Base-by-base conservation (phyloP, 2,329 filamentous ascomycete genomes). In the Cladosporium sp. region DNA sequence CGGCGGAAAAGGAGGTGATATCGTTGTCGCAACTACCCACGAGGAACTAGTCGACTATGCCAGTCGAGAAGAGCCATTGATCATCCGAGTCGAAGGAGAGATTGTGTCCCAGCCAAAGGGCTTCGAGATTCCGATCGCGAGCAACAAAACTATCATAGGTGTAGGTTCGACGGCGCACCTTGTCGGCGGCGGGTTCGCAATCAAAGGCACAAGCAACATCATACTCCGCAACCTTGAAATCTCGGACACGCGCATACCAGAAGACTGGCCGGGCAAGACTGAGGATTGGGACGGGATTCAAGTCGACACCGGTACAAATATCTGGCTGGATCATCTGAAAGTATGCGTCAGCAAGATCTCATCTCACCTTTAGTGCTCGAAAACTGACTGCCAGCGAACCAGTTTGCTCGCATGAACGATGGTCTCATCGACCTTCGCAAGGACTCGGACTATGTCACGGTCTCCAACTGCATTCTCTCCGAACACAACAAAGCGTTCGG, bases 401-500 rank as follows among this genome's bases (percentile, higher is more conserved):
- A 71, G 32, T 58, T 64, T 47, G 68, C 68, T 18, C 66, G 68
- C 52, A 69, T 67, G 24, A 70, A 68, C 24, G 71, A 72, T 47
- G 71, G 71, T 18, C 64, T 72, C n/a, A 69, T 72, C 51, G 71
- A 71, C 41, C 67, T 68, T 21, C 68, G 71, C 21, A 64, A 71
- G n/a, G 71, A 71, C 64, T 71, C 71, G 11, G 69, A 70, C 58
- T 71, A 69, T 62, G 66, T 71, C 36, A 72, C 71, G 2, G 68
- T 72, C 34, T 72, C 71, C 18, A 69, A 71, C 49, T 68, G 64
- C 54, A 66, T 71, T 7, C 68, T 72, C 38, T 67, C 68, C 41
- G 67, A 72, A 58, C 71, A 72, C 64, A 71, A 72, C 64, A 72
- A 72, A 59, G 69, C 68, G 21, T 69, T 72, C n/a, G 71, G 71